Base-by-base conservation (phyloP, 306 rosid genomes). In the Arachis stenosperma region DNA sequence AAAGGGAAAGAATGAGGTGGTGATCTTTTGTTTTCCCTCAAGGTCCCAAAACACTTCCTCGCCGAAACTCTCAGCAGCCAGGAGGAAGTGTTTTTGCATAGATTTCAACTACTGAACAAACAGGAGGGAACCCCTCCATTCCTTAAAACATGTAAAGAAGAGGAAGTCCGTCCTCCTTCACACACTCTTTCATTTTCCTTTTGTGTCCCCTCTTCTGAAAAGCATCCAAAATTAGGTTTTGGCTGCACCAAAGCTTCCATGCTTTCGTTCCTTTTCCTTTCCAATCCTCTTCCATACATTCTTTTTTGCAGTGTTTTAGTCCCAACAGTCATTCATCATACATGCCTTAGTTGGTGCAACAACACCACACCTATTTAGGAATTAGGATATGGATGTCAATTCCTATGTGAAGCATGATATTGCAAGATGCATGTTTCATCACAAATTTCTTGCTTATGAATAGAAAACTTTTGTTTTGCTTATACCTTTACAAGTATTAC, bases 361-460 rank as follows among this genome's bases (percentile, higher is more conserved):
- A 14, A 48, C 54, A 12, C 54, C 10, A 48, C 10, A 48, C 13
- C 10, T 11, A 48, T 48, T 48, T 14, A 48, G 15, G 54, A 48
- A 11, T 48, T 14, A 48, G 15, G 54, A 48, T 48, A 9, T 48
- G 54, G 54, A 48, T 48, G 54, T 48, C 40, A 14, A 53, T 61
- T 77, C 65, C 41, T 48, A 62, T 67, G 33, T 67, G 60, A 67
- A 60, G 17, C 52, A 58, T 55, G 76, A 60, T 48, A 8, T 47
- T 56, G 9, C 50, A 54, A 48, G 14, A 3, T 3, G 54, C 5
- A 11, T n/a, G 9, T 77, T 47, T 72, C 47, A 29, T 46, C 52
- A 3, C 29, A 5, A 46, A 41, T 30, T 58, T 73, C 69, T 27
- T 73, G 60, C 48, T 8, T 73, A 48, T 10, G 54, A n/a, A 14